Conservation (phyloP, 495 filamentous ascomycete genomes). For the Aspergillus hancockii region DNA sequence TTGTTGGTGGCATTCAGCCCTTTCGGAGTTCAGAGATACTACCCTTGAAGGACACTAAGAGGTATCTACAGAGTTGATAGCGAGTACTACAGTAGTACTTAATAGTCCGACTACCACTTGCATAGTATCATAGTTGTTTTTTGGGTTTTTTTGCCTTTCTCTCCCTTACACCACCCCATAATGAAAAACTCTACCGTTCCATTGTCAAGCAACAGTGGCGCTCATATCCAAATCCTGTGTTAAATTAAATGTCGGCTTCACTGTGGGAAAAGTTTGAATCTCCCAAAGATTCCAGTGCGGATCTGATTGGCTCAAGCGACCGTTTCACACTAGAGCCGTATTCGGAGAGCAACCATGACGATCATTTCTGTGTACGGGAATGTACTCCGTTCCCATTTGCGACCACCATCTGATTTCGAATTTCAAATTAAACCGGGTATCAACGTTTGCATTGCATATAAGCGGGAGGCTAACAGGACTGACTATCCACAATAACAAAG, state of each 20-base stretch:
- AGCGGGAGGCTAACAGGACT: neutral
- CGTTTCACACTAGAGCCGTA: neutral
- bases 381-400: neutral
- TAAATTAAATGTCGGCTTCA: neutral
- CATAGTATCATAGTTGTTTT: neutral
- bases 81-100: neutral
- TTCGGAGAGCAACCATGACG: neutral
- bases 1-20: neutral
- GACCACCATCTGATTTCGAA: neutral
- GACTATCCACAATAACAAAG: constrained; percentile 4
- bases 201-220: neutral
- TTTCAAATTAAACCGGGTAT: constrained; percentile 9
- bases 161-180: neutral
- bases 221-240: neutral
- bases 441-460: constrained; percentile 19
- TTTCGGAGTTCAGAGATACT: neutral
- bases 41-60: neutral
- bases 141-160: neutral
- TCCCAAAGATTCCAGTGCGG: neutral
- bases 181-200: neutral
- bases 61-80: neutral
- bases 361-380: neutral
- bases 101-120: neutral
- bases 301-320: neutral
- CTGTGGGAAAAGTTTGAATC: neutral